A percentile compares a stretch with the other conserved stretches of the same genome.
Conservation (phyloP, 163 green algal species). For the Scenedesmus sp. region DNA sequence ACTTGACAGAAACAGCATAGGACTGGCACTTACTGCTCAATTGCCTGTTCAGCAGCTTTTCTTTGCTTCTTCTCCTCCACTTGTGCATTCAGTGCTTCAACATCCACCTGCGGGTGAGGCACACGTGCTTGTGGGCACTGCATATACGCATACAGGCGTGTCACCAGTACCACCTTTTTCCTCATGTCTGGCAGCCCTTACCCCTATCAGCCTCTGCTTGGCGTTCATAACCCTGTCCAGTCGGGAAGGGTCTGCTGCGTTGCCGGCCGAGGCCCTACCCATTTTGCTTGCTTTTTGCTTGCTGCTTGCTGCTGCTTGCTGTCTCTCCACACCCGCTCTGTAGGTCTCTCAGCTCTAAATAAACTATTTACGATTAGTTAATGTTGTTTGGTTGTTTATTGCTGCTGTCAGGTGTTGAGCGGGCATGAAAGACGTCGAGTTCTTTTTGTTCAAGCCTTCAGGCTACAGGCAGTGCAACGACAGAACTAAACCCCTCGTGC, state of each 20-base stretch:
- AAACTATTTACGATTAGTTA: background rate
- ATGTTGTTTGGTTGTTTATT: background rate
- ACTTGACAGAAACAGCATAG: no score
- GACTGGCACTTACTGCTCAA: constrained; percentile 43
- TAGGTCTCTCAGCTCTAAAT: background rate
- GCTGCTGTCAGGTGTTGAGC: background rate
- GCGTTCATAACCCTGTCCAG: constrained; percentile 70
- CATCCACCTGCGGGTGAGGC: constrained; percentile 60
- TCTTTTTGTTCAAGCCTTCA: background rate
- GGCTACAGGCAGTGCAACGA: background rate
- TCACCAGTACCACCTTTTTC: background rate
- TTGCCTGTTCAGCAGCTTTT: constrained; percentile 58
- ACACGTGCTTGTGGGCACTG: background rate
- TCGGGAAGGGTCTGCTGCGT: constrained; percentile 36
- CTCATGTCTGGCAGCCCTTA: background rate
- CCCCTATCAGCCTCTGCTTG: constrained; percentile 73
- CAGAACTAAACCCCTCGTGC: background rate
- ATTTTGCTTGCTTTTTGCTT: constrained; percentile 13
- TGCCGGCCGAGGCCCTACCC: constrained; percentile 25
- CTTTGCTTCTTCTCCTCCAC: constrained; percentile 55
- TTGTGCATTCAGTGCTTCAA: constrained; percentile 65
- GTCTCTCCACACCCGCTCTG: background rate
- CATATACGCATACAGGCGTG: background rate
- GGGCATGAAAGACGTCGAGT: background rate
- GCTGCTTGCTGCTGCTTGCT: background rate